Conservation (phyloP, 1,284 basidiomycete genomes). For the Abortiporus biennis region DNA sequence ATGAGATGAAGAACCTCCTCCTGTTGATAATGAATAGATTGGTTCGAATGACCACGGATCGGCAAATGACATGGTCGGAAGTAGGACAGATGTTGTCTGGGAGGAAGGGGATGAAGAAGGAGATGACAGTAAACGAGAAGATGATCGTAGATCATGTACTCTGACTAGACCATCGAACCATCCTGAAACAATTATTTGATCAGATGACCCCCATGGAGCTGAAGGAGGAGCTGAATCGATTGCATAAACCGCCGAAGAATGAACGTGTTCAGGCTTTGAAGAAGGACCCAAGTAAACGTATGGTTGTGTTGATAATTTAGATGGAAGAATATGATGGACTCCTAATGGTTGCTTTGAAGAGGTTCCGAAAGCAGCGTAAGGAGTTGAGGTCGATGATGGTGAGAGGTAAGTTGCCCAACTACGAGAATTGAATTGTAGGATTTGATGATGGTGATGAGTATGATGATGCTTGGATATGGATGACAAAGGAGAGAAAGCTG, state of each 20-base stretch:
- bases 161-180: conserved; percentile 73
- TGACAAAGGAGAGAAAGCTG: conserved; percentile 29
- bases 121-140: conserved; percentile 20
- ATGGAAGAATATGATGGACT: conserved; percentile 46
- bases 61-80: conserved; percentile 49
- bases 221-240: conserved; percentile 52
- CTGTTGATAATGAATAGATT: conserved; percentile 65
- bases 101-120: conserved; percentile 13
- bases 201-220: conserved; percentile 60
- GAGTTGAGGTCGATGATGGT: conserved; percentile 36
- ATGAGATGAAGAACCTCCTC: conserved; percentile 58
- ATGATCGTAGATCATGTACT: conserved; percentile 64
- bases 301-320: conserved; percentile 38
- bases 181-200: conserved; percentile 68
- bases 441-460: conserved; percentile 20
- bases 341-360: conserved; percentile 52
- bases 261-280: conserved; percentile 19
- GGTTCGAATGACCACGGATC: conserved; percentile 67
- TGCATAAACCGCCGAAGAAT: conserved; percentile 62
- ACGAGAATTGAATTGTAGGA: conserved; percentile 40
- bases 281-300: conserved; percentile 38
- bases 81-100: conserved; percentile 26
- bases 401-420: conserved; percentile 60
- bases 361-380: conserved; percentile 65
- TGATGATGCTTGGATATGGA: conserved; percentile 21